phyloP scores from a whole-genome alignment of 148 eudicot genomes.

The Fagopyrum esculentum region DNA sequence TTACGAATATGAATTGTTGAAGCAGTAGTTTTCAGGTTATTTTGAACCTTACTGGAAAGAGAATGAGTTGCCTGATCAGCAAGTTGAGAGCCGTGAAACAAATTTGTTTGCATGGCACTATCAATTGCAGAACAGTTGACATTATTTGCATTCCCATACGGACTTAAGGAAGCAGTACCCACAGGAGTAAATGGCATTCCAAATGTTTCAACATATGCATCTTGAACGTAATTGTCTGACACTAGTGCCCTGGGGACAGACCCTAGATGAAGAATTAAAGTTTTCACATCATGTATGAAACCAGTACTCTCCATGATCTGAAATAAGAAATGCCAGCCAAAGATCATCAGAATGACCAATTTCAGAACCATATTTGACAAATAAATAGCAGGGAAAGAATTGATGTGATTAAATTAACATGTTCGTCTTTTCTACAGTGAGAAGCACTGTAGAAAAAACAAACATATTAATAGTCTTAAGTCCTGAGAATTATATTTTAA shows the following conservation, averaged over 20 bases:
- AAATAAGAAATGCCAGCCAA: conserved; percentile 7
- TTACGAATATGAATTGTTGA: conserved; percentile 23
- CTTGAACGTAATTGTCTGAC: conserved; percentile 44
- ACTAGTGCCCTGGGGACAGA: conserved; percentile 44
- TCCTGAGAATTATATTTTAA: not conserved
- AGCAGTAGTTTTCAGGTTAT: conserved; percentile 29
- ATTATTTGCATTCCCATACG: conserved; percentile 19
- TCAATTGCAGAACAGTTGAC: conserved; percentile 25
- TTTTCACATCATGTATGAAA: conserved; percentile 65
- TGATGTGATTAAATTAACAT: not conserved
- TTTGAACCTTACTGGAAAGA: conserved; percentile 25
- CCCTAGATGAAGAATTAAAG: conserved; percentile 64
- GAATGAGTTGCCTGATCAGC: conserved; percentile 37
- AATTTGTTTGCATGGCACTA: conserved; percentile 14
- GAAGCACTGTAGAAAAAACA: not conserved
- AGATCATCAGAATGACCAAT: conserved; percentile 6
- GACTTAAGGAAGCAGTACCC: conserved; percentile 18
- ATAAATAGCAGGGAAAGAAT: not conserved
- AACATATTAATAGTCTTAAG: not conserved
- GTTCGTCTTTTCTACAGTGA: not conserved
- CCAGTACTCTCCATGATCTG: conserved; percentile 79
- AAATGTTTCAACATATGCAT: conserved; percentile 30
- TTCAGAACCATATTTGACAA: not conserved
- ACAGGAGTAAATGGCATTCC: conserved; percentile 29
- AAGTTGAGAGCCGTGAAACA: conserved; percentile 23